Conservation (phyloP, 257 asterid genomes). For the Solanum boliviense region DNA sequence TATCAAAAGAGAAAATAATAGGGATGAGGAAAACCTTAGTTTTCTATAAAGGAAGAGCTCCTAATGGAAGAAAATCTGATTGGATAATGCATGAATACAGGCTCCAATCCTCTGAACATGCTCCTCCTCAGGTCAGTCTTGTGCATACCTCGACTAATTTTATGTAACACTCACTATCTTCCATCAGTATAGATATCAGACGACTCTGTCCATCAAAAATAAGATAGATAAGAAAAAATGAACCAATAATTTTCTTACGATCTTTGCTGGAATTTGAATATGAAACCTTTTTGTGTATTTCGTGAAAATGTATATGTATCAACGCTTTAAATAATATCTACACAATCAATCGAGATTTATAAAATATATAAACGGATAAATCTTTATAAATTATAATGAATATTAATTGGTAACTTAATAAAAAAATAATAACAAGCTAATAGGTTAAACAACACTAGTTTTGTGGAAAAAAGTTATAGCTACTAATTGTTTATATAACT, state of each 20-base stretch:
- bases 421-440: neutral
- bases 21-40: slow-evolving; percentile 85
- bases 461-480: neutral
- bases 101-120: slow-evolving; percentile 58
- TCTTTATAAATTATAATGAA: neutral
- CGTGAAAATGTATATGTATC: neutral
- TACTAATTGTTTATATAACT: too few relatives aligned
- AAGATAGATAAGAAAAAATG: neutral
- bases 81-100: slow-evolving; percentile 95
- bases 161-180: neutral
- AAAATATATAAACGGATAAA: neutral
- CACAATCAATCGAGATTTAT: too few relatives aligned
- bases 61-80: slow-evolving; percentile 63
- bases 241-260: too few relatives aligned
- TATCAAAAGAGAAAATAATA: slow-evolving; percentile 55
- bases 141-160: neutral
- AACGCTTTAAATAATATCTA: neutral
- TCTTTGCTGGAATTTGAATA: too few relatives aligned
- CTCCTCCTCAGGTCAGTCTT: slow-evolving; percentile 51
- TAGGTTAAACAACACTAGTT: neutral
- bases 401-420: neutral
- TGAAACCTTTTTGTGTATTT: neutral
- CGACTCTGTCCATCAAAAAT: accelerated
- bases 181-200: neutral
- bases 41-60: slow-evolving; percentile 74